Evolutionary conservation across 352 stramenopile genomes (phyloP).

Genomic region (Pythium aquatile): DNA sequence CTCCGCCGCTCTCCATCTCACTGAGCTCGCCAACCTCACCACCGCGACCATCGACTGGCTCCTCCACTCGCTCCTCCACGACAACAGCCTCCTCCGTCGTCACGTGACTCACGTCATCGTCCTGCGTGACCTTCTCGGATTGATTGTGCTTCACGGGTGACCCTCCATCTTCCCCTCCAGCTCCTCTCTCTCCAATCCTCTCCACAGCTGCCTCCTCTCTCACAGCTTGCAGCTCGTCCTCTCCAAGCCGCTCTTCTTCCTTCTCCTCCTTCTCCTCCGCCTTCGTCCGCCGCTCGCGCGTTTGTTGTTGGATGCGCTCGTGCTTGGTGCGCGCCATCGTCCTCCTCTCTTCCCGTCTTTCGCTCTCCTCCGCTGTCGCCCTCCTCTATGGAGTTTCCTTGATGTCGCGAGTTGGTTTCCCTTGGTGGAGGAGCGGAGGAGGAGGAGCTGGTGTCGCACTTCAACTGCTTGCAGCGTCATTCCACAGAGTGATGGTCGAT

Average conservation of each 20-base stretch:
- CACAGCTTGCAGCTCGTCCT: no score
- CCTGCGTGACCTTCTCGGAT: no score
- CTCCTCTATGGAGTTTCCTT: neutral
- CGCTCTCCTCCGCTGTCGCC: neutral
- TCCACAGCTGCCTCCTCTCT: no score
- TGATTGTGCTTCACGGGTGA: no score
- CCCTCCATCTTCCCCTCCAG: no score
- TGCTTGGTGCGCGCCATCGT: constrained; percentile 23
- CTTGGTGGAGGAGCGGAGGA: neutral
- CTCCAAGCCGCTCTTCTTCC: neutral
- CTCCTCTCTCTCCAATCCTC: no score
- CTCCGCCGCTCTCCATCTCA: neutral
- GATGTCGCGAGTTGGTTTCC: constrained; percentile 1
- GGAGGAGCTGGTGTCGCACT: neutral
- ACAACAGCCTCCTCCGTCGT: neutral
- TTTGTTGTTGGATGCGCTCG: constrained; percentile 14
- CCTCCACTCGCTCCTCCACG: neutral
- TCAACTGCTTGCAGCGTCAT: neutral
- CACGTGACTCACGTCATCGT: no score
- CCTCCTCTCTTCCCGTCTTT: neutral
- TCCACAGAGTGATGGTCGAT: neutral
- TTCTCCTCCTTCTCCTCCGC: neutral
- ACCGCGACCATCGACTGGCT: neutral
- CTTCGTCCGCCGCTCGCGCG: constrained; percentile 1
- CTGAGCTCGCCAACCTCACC: no score